phyloP scores from a whole-genome alignment of 2,329 filamentous ascomycete genomes.

The Mollisiaceae sp. region DNA sequence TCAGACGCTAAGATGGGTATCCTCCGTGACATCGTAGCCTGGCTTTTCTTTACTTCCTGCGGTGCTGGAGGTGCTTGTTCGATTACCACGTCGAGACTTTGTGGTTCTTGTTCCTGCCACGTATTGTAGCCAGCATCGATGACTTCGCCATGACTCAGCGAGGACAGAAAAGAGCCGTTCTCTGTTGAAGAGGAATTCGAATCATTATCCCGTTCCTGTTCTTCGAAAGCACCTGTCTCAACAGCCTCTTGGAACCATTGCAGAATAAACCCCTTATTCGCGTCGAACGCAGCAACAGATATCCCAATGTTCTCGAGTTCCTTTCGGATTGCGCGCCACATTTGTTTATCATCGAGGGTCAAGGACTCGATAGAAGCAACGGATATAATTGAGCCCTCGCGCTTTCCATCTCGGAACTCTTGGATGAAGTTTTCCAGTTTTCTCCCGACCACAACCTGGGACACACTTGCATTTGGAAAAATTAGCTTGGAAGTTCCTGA shows the following conservation, averaged over 20 bases:
- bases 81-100: neutral
- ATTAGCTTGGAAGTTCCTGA: neutral
- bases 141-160: neutral
- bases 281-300: conserved; percentile 14
- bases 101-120: neutral
- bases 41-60: too few relatives aligned
- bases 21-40: too few relatives aligned
- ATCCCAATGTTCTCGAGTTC: conserved; percentile 20
- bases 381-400: conserved; percentile 15
- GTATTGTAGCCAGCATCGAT: neutral
- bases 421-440: conserved; percentile 12
- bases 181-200: neutral
- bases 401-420: conserved; percentile 15
- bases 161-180: neutral
- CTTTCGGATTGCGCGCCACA: conserved; percentile 16
- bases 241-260: conserved; percentile 14
- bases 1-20: too few relatives aligned
- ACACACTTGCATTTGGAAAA: neutral
- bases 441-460: conserved; percentile 6
- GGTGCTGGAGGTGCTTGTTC: too few relatives aligned
- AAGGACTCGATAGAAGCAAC: conserved; percentile 13
- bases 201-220: neutral
- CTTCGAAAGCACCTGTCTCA: conserved; percentile 8
- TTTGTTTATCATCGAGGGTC: conserved; percentile 8
- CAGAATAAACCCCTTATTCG: conserved; percentile 12